Evolutionary conservation across 208 protist genomes (phyloP).

Genomic region (Wallacemonas sp.): DNA sequence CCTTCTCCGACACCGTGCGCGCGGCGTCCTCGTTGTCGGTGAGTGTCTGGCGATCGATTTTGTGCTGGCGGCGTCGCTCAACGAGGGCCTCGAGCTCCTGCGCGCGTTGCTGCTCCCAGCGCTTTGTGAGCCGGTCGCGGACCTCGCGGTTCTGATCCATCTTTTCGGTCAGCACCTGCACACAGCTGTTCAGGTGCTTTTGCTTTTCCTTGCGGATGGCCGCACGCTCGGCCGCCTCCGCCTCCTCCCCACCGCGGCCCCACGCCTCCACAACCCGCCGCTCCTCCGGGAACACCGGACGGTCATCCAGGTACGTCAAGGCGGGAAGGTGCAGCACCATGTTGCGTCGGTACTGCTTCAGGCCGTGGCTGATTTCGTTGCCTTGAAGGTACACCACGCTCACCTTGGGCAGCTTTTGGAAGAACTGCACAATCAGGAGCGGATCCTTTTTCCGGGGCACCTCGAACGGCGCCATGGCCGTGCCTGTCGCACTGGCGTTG

Average conservation of each 20-base stretch:
- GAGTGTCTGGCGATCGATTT: conserved; percentile 31
- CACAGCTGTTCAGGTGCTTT: conserved; percentile 77
- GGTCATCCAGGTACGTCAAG: conserved; percentile 89
- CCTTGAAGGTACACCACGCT: conserved; percentile 92
- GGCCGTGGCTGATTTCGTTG: conserved; percentile 61
- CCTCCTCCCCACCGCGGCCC: conserved; percentile 69
- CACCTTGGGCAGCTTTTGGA: conserved; percentile 76
- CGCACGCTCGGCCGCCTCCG: conserved; percentile 66
- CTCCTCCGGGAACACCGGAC: conserved; percentile 88
- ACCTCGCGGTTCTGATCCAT: conserved; percentile 71
- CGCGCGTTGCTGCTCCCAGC: conserved; percentile 59
- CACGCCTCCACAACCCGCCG: conserved; percentile 82
- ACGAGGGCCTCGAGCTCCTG: conserved; percentile 57
- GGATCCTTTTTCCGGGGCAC: conserved; percentile 33
- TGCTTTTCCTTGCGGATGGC: conserved; percentile 84
- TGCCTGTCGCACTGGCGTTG: not conserved
- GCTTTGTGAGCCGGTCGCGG: conserved; percentile 70
- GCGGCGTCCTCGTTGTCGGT: conserved; percentile 32
- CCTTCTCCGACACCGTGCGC: conserved; percentile 28
- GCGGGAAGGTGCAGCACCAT: conserved; percentile 82
- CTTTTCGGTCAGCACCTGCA: conserved; percentile 65
- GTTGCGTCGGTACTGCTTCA: conserved; percentile 87
- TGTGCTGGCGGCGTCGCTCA: conserved; percentile 47
- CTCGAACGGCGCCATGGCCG: not conserved
- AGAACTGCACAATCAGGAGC: conserved; percentile 63